Percentiles rank a stretch among this genome's conserved stretches.
Evolutionary conservation across 1,139 yeast genomes (phyloP).

Genomic region (Blastobotrys illinoisensis): DNA sequence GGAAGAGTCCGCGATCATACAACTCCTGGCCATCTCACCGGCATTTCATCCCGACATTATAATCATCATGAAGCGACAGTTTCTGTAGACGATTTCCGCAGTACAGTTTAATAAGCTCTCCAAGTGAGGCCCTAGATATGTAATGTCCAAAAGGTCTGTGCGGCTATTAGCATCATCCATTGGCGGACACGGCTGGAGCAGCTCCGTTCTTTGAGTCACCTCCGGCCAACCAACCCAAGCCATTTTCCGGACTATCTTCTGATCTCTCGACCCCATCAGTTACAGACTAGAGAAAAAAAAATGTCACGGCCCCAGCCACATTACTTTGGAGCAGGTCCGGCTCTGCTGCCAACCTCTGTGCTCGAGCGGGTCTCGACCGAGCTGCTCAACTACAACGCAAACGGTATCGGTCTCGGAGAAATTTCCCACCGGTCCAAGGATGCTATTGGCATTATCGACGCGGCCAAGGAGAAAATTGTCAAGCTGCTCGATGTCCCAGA

Average conservation of each 20-base stretch:
- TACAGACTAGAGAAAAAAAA: background rate
- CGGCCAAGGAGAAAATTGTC: slow-evolving; percentile 61
- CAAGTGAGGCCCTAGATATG: no score
- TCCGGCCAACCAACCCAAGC: background rate
- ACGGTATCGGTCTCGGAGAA: slow-evolving; percentile 87
- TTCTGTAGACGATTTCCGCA: no score
- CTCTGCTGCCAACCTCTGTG: slow-evolving; percentile 76
- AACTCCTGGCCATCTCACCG: background rate
- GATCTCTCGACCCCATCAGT: background rate
- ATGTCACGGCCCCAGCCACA: slow-evolving; percentile 39
- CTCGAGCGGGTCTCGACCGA: slow-evolving; percentile 85
- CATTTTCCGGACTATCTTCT: background rate
- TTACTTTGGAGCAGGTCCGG: slow-evolving; percentile 98
- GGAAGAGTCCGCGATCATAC: background rate
- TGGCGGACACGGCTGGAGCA: background rate
- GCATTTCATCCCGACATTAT: background rate
- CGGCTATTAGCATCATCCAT: background rate
- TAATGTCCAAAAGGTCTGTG: background rate
- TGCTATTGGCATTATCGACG: slow-evolving; percentile 71
- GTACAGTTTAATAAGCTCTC: no score
- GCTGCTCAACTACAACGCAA: slow-evolving; percentile 58
- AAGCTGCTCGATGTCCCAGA: slow-evolving; percentile 73
- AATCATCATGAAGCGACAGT: no score
- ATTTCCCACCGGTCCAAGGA: slow-evolving; percentile 89
- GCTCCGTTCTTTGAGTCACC: background rate